These are phyloP conservation scores for Picochlorum costavermella DNA, from an alignment of 139 green algal species.

Conservation along the genomic window DNA sequence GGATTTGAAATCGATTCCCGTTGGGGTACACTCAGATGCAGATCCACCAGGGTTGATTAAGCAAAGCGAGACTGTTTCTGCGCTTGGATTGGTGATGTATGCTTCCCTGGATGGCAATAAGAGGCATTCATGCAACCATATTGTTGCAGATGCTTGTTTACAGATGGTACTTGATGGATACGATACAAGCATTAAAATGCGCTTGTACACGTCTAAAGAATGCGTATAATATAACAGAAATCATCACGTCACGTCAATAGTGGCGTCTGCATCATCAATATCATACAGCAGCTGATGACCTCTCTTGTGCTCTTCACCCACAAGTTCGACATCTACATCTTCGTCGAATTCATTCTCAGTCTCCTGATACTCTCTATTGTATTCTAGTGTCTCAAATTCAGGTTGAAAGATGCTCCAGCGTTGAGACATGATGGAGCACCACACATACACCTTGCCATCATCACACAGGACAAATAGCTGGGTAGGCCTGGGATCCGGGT, in stretches of 20 bases:
- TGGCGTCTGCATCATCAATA: too few relatives aligned
- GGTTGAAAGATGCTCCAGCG: slow-evolving; percentile 93
- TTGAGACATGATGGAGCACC: slow-evolving; percentile 64
- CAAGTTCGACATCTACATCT: neutral
- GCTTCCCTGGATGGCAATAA: neutral
- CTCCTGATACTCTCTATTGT: slow-evolving; percentile 45
- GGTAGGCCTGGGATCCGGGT: slow-evolving; percentile 53
- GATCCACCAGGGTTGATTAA: too few relatives aligned
- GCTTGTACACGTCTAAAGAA: too few relatives aligned
- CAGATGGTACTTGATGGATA: too few relatives aligned
- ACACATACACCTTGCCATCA: slow-evolving; percentile 61
- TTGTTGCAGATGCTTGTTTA: neutral
- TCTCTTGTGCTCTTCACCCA: too few relatives aligned
- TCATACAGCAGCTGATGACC: too few relatives aligned
- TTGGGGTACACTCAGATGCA: too few relatives aligned
- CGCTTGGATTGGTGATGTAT: neutral
- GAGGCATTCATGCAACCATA: neutral
- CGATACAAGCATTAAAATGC: too few relatives aligned
- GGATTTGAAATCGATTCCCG: too few relatives aligned
- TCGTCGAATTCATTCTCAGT: slow-evolving; percentile 10
- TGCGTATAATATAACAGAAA: too few relatives aligned
- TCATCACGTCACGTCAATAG: too few relatives aligned
- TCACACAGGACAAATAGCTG: slow-evolving; percentile 48
- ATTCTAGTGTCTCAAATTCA: slow-evolving; percentile 84
- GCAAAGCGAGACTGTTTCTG: too few relatives aligned